Conservation (phyloP, 805 yeast genomes). For the Peterozyma toletana region DNA sequence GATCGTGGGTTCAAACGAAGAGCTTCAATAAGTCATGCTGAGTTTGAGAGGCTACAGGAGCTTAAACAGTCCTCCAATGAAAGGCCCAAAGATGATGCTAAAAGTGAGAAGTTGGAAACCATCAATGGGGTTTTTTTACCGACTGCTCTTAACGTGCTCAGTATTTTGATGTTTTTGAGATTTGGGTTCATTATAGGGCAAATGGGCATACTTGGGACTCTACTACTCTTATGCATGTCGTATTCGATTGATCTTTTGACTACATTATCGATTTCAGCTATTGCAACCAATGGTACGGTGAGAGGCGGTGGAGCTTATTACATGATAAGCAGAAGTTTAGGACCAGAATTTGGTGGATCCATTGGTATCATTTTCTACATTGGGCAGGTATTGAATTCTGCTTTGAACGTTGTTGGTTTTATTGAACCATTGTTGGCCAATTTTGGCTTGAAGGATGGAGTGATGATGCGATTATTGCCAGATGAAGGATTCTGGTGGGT, state of each 20-base stretch:
- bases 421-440: slow-evolving; percentile 84
- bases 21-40: neutral
- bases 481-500: slow-evolving; percentile 56
- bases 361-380: slow-evolving; percentile 91
- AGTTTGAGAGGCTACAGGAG: neutral
- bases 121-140: slow-evolving; percentile 91
- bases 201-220: slow-evolving; percentile 79
- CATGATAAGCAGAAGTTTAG: slow-evolving; percentile 91
- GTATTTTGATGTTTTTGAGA: slow-evolving; percentile 90
- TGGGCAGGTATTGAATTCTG: slow-evolving; percentile 89
- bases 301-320: slow-evolving; percentile 98
- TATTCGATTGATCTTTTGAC: slow-evolving; percentile 80
- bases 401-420: slow-evolving; percentile 92
- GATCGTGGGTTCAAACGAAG: neutral
- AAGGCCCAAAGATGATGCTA: neutral
- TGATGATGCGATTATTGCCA: slow-evolving; percentile 52
- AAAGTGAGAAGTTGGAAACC: slow-evolving; percentile 57
- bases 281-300: slow-evolving; percentile 95
- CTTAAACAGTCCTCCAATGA: too few species aligned
- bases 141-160: slow-evolving; percentile 84
- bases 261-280: slow-evolving; percentile 86
- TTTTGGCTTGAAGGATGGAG: slow-evolving; percentile 59
- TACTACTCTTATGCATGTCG: slow-evolving; percentile 60
- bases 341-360: slow-evolving; percentile 98
- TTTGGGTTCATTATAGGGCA: slow-evolving; percentile 96